A percentile compares a stretch with the other conserved stretches of the same genome.
These are phyloP conservation scores for Cystofilobasidium capitatum DNA, from an alignment of 768 basidiomycete species.

Conservation along the genomic window DNA sequence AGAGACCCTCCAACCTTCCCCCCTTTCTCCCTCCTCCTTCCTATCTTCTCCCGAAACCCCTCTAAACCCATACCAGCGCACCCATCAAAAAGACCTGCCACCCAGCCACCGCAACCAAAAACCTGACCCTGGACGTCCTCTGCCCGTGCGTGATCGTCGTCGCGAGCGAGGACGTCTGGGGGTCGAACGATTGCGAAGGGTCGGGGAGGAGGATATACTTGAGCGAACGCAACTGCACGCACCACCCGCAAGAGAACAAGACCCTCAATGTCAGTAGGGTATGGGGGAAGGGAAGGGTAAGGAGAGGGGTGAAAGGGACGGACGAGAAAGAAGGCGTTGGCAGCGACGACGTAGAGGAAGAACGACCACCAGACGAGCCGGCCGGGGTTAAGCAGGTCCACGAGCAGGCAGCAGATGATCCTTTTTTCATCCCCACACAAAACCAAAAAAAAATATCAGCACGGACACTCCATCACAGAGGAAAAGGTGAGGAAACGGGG, in stretches of 20 bases:
- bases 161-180: conserved; percentile 40
- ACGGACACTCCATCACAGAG: background rate
- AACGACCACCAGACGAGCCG: conserved; percentile 56
- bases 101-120: conserved; percentile 77
- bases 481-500: background rate
- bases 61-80: conserved; percentile 25
- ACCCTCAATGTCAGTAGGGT: background rate
- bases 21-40: no score
- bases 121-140: conserved; percentile 72
- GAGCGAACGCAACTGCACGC: conserved; percentile 72
- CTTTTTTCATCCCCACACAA: conserved; percentile 46
- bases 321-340: conserved; percentile 90
- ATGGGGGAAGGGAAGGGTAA: background rate
- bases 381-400: conserved; percentile 55
- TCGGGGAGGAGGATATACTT: conserved; percentile 87
- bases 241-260: background rate
- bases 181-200: conserved; percentile 40
- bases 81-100: conserved; percentile 48
- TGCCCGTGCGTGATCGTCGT: conserved; percentile 62
- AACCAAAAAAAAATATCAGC: conserved; percentile 1
- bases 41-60: no score
- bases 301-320: conserved; percentile 35
- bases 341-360: conserved; percentile 75
- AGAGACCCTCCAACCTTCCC: no score
- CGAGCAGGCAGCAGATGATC: conserved; percentile 71